phyloP scores from a whole-genome alignment of 345 rosid genomes.

The Eucalyptus pauciflora region DNA sequence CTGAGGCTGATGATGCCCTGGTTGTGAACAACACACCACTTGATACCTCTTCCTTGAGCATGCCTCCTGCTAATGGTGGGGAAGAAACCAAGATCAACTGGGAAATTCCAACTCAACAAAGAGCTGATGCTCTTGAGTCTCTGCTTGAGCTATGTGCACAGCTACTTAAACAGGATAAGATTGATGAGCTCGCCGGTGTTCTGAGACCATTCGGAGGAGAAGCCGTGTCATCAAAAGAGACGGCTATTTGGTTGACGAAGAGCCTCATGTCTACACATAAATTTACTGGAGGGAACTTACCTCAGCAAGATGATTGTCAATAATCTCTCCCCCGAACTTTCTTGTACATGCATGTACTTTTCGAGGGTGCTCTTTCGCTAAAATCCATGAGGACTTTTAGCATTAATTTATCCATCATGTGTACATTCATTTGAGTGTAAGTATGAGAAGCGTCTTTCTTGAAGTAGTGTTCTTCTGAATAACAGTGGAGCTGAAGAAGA shows the following conservation, averaged over 20 bases:
- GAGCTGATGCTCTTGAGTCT: slow-evolving; percentile 91
- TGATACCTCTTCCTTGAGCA: slow-evolving; percentile 45
- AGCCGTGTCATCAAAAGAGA: slow-evolving; percentile 84
- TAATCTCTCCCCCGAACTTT: slow-evolving; percentile 10
- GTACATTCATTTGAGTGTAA: neutral
- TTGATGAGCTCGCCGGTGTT: slow-evolving; percentile 81
- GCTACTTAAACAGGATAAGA: slow-evolving; percentile 80
- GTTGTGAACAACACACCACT: slow-evolving; percentile 16
- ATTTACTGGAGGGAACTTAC: slow-evolving; percentile 37
- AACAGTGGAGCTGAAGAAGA: neutral
- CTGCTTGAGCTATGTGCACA: slow-evolving; percentile 84
- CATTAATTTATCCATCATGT: neutral
- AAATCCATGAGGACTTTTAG: neutral
- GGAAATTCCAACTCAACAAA: slow-evolving; percentile 58
- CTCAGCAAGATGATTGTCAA: neutral
- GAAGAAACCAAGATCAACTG: slow-evolving; percentile 31
- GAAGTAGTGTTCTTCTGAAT: neutral
- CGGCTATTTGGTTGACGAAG: slow-evolving; percentile 94
- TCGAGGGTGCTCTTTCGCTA: neutral
- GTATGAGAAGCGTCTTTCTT: neutral
- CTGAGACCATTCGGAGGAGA: slow-evolving; percentile 92
- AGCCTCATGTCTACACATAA: slow-evolving; percentile 83
- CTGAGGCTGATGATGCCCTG: slow-evolving; percentile 19
- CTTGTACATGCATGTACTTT: neutral
- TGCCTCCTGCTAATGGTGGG: slow-evolving; percentile 29